Evolutionary conservation across 1,284 basidiomycete genomes (phyloP), one percentile per base, ranked within the genome.

Genomic region (Peniophora sp.): DNA sequence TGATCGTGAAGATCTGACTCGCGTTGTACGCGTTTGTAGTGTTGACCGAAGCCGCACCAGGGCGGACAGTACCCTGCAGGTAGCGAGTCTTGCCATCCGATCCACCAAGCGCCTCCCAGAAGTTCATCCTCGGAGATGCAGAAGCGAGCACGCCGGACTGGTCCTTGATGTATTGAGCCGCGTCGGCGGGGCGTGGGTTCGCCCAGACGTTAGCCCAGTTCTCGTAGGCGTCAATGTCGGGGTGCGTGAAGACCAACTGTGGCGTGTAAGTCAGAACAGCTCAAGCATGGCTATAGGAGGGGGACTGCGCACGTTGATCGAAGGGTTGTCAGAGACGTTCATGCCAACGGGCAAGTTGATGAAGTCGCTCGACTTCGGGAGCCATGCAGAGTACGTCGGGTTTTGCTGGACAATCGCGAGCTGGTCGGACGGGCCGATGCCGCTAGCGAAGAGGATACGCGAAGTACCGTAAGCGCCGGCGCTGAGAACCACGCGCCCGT

Each of bases 181-280:
- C 72, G 59, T 83, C 81, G 3, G 78, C 77, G 8, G 73, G 58
- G 18, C 74, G 71, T 9, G 81, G 81, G 58, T 67, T 65, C 22
- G 62, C 64, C 74, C 75, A 81, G 8, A 83, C 75, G 45, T 71
- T 55, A 3, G 73, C 76, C 81, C 81, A 83, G 61, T 83, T 83
- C n/a, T 81, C 77, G 54, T 82, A 82, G 1, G 78, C 72, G 61
- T 83, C 76, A 50, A 83, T 71, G 37, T 63, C 70, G 3, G 81
- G 81, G 58, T 83, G 81, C 2, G 78, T 82, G 66, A 83, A 83
- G 24, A 83, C 78, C 60, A 83, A 59, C 77, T 80, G 36, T 11
- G 24, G n/a, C 6, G 20, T 0, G 14, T n/a, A 17, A 18, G 18
- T 17, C 45, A 37, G 3, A n/a, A 22, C 8, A 15, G 15, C n/a